These are phyloP conservation scores for Noccaea bulbosa DNA, from an alignment of 345 rosid species.

Conservation along the genomic window DNA sequence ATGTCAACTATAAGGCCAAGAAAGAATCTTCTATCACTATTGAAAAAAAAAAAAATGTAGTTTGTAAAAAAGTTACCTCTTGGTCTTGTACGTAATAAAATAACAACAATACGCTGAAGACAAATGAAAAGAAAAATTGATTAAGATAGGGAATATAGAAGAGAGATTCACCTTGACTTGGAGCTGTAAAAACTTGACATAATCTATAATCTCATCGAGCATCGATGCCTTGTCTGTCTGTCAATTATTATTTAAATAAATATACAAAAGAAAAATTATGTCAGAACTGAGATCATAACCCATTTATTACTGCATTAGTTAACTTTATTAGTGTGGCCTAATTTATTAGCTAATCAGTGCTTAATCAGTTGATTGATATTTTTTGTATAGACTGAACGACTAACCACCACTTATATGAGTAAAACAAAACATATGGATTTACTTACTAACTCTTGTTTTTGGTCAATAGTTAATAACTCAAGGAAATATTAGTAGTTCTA, in stretches of 20 bases:
- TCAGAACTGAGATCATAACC: conserved; percentile 40
- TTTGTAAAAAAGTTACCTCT: background rate
- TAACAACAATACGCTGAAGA: background rate
- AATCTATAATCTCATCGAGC: conserved; percentile 99
- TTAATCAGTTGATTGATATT: conserved; percentile 35
- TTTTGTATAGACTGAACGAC: conserved; percentile 14
- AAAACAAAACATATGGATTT: background rate
- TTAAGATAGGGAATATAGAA: background rate
- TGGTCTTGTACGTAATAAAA: background rate
- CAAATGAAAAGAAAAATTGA: background rate
- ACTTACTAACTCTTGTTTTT: conserved; percentile 1
- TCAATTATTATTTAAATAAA: conserved; percentile 45
- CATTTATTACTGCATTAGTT: conserved; percentile 33
- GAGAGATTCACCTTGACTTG: conserved; percentile 87
- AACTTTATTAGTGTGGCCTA: conserved; percentile 20
- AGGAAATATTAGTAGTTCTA: background rate
- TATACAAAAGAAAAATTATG: conserved; percentile 10
- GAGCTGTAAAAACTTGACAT: conserved; percentile 98
- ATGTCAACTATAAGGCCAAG: conserved; percentile 43
- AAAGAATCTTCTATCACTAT: conserved; percentile 38
- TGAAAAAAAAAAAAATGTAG: no score
- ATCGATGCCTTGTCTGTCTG: conserved; percentile 99
- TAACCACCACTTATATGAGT: conserved; percentile 31
- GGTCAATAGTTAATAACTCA: background rate
- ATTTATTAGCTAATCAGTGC: conserved; percentile 35